Evolutionary conservation across 1,139 yeast genomes (phyloP), one percentile per base, ranked within the genome.

Genomic region (Suhomyces bribrorum): DNA sequence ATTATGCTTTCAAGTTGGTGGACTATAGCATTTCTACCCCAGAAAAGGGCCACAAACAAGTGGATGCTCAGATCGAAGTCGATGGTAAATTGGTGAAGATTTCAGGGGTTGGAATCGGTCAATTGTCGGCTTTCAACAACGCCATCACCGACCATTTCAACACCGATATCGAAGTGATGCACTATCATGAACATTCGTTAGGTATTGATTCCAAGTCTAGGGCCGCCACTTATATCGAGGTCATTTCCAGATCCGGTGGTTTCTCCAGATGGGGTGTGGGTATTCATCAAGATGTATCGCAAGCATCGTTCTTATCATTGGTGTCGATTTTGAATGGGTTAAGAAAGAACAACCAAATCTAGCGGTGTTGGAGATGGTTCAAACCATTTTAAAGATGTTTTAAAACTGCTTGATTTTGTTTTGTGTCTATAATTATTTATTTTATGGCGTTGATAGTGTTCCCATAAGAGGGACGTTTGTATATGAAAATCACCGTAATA

Each of bases 121-220:
- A 96, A 45, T 84, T 92, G 52, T 92, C 97, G 17, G 86, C 97
- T 2, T 83, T 89, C 62, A 75, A 84, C 14, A 83, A 87, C 62
- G 96, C 96, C 12, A 64, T 92, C 49, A 70, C 83, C 30, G 66
- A 67, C 31, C 68, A 74, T 42, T 73, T 87, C 46, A 77, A 77
- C 31, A 69, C 79, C 42, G 57, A 59, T 14, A 69, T 89, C 41
- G 86, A 83, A 52, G 96, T 92, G 44, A 79, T 81, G 56, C 77
- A 84, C 59, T 92, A 92, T 66, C 84, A 85, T 45, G 97, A 92
- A 66, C 97, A 92, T 64, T 84, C 97, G 29, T 75, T 92, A 49
- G 97, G 97, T 46, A 31, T 34, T 22, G 96, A 94, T 47, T 81
- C 95, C 27, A 74, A 79, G 47, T 81, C 95, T 40, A 80, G 84